Conservation (phyloP, 202 grass and related monocot species). For the Cymbopogon flexuosus region DNA sequence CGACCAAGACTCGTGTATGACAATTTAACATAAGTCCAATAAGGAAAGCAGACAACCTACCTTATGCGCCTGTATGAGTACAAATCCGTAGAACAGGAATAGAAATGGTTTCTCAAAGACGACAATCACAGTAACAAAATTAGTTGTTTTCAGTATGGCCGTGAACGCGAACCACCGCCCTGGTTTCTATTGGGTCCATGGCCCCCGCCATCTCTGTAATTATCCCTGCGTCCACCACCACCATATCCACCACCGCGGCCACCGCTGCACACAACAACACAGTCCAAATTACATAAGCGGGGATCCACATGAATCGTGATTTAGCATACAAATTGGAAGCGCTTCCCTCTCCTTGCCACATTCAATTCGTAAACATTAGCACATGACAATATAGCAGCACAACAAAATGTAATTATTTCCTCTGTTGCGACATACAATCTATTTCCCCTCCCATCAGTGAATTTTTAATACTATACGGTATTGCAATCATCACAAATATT, state of each 20-base stretch:
- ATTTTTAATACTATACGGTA: not conserved
- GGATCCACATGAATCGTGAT: constrained; percentile 9
- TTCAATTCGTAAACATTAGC: not conserved
- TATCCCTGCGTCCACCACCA: constrained; percentile 78
- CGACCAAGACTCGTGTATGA: constrained; percentile 41
- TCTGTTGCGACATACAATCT: not conserved
- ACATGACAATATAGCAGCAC: not conserved
- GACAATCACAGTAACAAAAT: constrained; percentile 66
- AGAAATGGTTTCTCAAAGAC: constrained; percentile 77
- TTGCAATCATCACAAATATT: not conserved
- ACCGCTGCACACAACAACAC: constrained; percentile 37
- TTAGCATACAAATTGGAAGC: not conserved
- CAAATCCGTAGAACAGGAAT: constrained; percentile 78
- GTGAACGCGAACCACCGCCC: constrained; percentile 72
- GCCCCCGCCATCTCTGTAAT: constrained; percentile 73
- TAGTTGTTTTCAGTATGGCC: constrained; percentile 72
- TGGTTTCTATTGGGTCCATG: constrained; percentile 83
- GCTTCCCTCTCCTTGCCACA: not conserved
- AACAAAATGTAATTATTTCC: not conserved
- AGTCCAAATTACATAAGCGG: not conserved
- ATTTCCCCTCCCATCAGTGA: not conserved
- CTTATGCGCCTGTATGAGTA: constrained; percentile 72
- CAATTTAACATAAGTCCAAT: constrained; percentile 53
- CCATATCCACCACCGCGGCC: constrained; percentile 77
- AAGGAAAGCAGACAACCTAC: constrained; percentile 65